Conservation (phyloP, 306 rosid species). For the Quercus alba region DNA sequence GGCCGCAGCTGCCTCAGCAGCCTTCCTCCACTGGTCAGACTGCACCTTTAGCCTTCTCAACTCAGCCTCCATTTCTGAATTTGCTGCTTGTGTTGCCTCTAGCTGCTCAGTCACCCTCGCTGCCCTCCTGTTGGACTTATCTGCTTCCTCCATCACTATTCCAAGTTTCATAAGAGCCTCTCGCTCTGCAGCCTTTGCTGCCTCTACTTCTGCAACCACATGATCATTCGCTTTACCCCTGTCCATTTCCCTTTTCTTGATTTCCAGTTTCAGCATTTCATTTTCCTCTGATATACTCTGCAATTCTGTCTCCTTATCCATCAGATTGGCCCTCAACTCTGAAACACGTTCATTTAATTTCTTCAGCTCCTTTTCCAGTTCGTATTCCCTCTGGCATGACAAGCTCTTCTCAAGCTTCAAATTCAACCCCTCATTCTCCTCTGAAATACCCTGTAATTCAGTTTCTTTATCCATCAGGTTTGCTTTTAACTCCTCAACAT, state of each 20-base stretch:
- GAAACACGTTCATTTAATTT: constrained; percentile 47
- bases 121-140: constrained; percentile 54
- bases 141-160: constrained; percentile 75
- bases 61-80: constrained; percentile 75
- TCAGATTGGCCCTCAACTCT: constrained; percentile 57
- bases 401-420: constrained; percentile 43
- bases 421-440: constrained; percentile 79
- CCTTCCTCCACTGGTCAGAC: constrained; percentile 96
- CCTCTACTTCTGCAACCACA: constrained; percentile 49
- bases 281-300: constrained; percentile 80
- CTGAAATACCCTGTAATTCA: constrained; percentile 79
- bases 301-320: constrained; percentile 83
- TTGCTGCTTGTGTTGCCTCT: constrained; percentile 69
- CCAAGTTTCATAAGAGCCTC: constrained; percentile 71
- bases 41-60: constrained; percentile 83
- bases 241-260: constrained; percentile 37
- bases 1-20: constrained; percentile 98
- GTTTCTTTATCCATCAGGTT: constrained; percentile 93
- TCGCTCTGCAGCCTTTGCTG: constrained; percentile 46
- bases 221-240: constrained; percentile 40
- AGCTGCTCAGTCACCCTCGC: constrained; percentile 75
- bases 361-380: constrained; percentile 48
- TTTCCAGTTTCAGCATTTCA: constrained; percentile 58
- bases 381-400: constrained; percentile 45
- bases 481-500: constrained; percentile 75